These are phyloP conservation scores for Lasiosphaeria ovina DNA, from an alignment of 495 filamentous ascomycete genomes.

Conservation along the genomic window DNA sequence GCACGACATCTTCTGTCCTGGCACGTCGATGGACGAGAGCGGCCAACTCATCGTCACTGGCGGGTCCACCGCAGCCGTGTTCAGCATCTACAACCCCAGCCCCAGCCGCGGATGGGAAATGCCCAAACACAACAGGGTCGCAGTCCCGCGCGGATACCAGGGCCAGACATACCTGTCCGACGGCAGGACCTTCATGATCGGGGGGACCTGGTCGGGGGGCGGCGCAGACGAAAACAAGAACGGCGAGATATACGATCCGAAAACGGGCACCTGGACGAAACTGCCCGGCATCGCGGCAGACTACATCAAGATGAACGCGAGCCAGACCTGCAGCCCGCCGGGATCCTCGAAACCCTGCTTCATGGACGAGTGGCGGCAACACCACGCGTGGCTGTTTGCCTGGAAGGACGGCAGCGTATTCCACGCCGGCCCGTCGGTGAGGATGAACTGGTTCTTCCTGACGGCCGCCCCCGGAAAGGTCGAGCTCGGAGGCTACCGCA, in stretches of 20 bases:
- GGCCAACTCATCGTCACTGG: conserved; percentile 57
- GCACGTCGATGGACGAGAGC: conserved; percentile 49
- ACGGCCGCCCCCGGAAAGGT: background rate
- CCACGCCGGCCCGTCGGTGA: conserved; percentile 55
- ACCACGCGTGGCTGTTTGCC: conserved; percentile 59
- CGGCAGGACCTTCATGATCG: conserved; percentile 59
- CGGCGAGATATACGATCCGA: conserved; percentile 14
- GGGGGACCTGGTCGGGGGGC: conserved; percentile 55
- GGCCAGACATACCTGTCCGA: conserved; percentile 50
- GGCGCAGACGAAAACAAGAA: conserved; percentile 23
- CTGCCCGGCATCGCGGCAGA: conserved; percentile 3
- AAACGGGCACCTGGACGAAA: conserved; percentile 7
- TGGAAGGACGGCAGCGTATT: conserved; percentile 56
- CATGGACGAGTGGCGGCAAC: conserved; percentile 30
- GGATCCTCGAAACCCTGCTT: background rate
- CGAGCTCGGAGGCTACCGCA: background rate
- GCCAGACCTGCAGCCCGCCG: background rate
- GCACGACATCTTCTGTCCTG: conserved; percentile 61
- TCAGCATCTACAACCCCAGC: conserved; percentile 10
- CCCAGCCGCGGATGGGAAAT: conserved; percentile 3
- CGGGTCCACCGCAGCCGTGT: background rate
- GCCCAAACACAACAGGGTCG: conserved; percentile 32
- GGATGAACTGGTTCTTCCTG: conserved; percentile 57
- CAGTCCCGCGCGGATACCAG: conserved; percentile 58
- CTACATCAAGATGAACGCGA: conserved; percentile 3